Conservation (phyloP, 1,139 yeast species). For the Suhomyces yuchorum region DNA sequence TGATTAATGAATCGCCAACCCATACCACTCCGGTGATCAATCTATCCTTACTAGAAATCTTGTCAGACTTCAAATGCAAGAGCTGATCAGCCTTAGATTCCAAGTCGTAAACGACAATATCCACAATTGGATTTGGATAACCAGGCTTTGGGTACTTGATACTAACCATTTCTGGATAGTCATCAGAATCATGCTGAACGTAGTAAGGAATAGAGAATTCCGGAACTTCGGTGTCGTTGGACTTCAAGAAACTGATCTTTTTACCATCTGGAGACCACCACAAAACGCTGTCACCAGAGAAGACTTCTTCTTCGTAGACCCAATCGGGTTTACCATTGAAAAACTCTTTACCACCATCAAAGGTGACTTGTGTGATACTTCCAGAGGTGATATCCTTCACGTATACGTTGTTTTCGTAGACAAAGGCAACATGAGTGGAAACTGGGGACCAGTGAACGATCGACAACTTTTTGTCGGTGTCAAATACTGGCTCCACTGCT, state of each 20-base stretch:
- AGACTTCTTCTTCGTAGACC: slow-evolving; percentile 66
- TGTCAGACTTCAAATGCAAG: slow-evolving; percentile 27
- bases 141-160: slow-evolving; percentile 54
- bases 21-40: slow-evolving; percentile 48
- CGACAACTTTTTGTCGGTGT: slow-evolving; percentile 21
- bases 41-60: slow-evolving; percentile 27
- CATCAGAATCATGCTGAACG: slow-evolving; percentile 48
- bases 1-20: slow-evolving; percentile 38
- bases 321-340: slow-evolving; percentile 63
- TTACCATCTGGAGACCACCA: slow-evolving; percentile 64
- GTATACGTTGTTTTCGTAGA: slow-evolving; percentile 40
- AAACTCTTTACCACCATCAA: slow-evolving; percentile 51
- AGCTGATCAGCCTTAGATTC: slow-evolving; percentile 15
- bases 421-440: slow-evolving; percentile 38
- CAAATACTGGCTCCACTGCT: slow-evolving; percentile 20
- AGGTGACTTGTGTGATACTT: slow-evolving; percentile 40
- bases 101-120: slow-evolving; percentile 39
- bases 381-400: slow-evolving; percentile 25
- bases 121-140: slow-evolving; percentile 44
- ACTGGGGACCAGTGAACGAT: slow-evolving; percentile 33
- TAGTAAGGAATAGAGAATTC: slow-evolving; percentile 55
- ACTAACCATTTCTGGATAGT: slow-evolving; percentile 42
- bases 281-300: slow-evolving; percentile 48
- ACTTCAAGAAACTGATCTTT: slow-evolving; percentile 48
- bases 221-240: slow-evolving; percentile 57